Evolutionary conservation across 805 yeast species (phyloP).

Genomic region (Lipomyces oligophaga): DNA sequence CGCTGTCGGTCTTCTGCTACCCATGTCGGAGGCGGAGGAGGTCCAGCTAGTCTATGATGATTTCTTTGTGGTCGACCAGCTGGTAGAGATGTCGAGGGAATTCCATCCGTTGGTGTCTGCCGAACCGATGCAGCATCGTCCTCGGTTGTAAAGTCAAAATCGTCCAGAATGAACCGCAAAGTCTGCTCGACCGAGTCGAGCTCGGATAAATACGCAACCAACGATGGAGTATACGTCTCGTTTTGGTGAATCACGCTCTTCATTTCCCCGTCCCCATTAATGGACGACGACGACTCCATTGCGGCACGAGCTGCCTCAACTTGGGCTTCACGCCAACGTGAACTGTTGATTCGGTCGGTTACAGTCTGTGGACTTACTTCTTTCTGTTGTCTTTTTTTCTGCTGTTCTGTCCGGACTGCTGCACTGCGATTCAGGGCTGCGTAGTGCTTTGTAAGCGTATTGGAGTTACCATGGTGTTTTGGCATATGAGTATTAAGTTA

Average conservation of each 20-base stretch:
- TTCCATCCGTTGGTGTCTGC: not conserved
- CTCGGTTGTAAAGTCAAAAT: too few relatives aligned
- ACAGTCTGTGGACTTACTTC: slow-evolving; percentile 12
- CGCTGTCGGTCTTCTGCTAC: slow-evolving; percentile 21
- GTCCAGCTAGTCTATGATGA: slow-evolving; percentile 24
- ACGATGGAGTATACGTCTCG: too few relatives aligned
- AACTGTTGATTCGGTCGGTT: slow-evolving; percentile 24
- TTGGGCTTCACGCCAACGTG: slow-evolving; percentile 9
- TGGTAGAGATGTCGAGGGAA: not conserved
- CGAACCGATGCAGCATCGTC: too few relatives aligned
- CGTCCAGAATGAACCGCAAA: not conserved
- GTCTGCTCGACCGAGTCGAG: too few relatives aligned
- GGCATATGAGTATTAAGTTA: too few relatives aligned
- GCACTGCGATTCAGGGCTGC: slow-evolving; percentile 17
- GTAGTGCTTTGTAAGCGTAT: slow-evolving; percentile 25
- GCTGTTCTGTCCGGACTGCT: slow-evolving; percentile 9
- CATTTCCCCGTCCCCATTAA: not conserved
- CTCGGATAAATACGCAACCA: not conserved
- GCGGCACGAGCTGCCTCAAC: not conserved
- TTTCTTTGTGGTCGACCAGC: slow-evolving; percentile 1
- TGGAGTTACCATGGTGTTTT: slow-evolving; percentile 22
- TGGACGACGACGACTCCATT: slow-evolving; percentile 6
- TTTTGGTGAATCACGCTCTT: too few relatives aligned
- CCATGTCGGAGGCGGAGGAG: slow-evolving; percentile 29
- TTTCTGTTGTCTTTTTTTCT: slow-evolving; percentile 5